Base-by-base conservation (phyloP, 2,329 filamentous ascomycete genomes). In the Cladosporium sp. region DNA sequence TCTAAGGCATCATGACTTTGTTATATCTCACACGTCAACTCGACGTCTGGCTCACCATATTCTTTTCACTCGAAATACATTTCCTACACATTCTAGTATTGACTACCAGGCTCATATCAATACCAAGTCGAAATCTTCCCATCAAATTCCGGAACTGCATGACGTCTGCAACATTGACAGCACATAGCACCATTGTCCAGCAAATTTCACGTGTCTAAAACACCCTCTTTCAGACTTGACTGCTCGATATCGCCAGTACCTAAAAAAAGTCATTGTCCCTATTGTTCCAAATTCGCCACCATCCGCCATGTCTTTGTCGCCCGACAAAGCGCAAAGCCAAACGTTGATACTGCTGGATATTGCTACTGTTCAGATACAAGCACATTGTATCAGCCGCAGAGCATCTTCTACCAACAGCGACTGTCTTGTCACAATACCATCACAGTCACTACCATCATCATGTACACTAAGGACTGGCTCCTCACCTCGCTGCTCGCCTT, bases 401-500 rank as follows among this genome's bases (percentile, higher is more conserved):
- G 15, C 32, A 37, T 19, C 19, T 4, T n/a, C 22, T 12, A 9
- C 25, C 7, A 8, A 15, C 42, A 45, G 9, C 3, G 25, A 32
- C 3, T 12, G 25, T 19, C n/a, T 19, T 50, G n/a, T 13, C 12
- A 13, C 19, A 37, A 37, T 8, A 55, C 28, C 20, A 45, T 20
- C 40, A 55, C 52, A 20, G 40, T 55, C 52, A 15, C 24, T 55
- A 54, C 51, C 17, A 13, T n/a, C 24, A 28, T 10, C 5, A 55
- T 55, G 52, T 39, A 55, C 40, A 37, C 52, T 40, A 28, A 39
- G n/a, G 32, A 22, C 52, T 55, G 34, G 19, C 39, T 55, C 52
- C 19, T 55, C 32, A 55, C 40, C 25, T 45, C 52, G 36, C 52
- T 55, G 52, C 37, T 55, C 40, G 52, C 52, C 52, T 55, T 55